phyloP scores from a whole-genome alignment of 2,329 filamentous ascomycete species.

The Fusarium sp. region DNA sequence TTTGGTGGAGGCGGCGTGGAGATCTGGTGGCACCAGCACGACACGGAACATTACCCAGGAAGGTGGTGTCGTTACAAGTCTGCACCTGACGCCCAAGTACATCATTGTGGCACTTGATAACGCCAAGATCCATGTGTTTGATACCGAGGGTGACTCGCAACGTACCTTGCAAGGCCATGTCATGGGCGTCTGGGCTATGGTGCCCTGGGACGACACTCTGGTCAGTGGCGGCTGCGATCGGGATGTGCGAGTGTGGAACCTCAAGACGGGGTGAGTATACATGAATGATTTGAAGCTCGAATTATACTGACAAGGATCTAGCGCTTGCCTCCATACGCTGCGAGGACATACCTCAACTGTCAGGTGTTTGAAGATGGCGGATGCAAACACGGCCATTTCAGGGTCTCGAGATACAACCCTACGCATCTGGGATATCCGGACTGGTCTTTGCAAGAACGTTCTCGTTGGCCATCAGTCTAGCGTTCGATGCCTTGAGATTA shows the following conservation, averaged over 20 bases:
- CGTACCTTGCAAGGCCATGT: constrained; percentile 94
- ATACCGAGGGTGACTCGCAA: constrained; percentile 88
- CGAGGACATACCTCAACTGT: constrained; percentile 97
- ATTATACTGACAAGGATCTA: constrained; percentile 51
- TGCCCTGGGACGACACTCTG: constrained; percentile 94
- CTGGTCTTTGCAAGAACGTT: constrained; percentile 89
- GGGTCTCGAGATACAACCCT: constrained; percentile 95
- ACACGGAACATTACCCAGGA: constrained; percentile 93
- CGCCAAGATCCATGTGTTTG: constrained; percentile 98
- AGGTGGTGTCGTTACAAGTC: constrained; percentile 94
- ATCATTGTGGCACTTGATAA: constrained; percentile 98
- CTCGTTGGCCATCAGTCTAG: constrained; percentile 95
- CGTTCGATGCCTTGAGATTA: constrained; percentile 93
- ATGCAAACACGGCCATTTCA: constrained; percentile 92
- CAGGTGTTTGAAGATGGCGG: constrained; percentile 96
- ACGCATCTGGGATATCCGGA: constrained; percentile 92
- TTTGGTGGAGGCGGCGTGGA: constrained; percentile 97
- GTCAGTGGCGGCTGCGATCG: constrained; percentile 97
- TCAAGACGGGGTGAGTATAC: constrained; percentile 82
- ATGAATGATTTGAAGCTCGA: background rate
- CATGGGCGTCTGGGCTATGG: constrained; percentile 99
- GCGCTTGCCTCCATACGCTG: constrained; percentile 81
- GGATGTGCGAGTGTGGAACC: constrained; percentile 96
- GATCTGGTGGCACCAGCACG: constrained; percentile 86
- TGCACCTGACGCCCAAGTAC: constrained; percentile 94